Conservation (phyloP, 73 alveolate species). For the Paramecium biaurelia region DNA sequence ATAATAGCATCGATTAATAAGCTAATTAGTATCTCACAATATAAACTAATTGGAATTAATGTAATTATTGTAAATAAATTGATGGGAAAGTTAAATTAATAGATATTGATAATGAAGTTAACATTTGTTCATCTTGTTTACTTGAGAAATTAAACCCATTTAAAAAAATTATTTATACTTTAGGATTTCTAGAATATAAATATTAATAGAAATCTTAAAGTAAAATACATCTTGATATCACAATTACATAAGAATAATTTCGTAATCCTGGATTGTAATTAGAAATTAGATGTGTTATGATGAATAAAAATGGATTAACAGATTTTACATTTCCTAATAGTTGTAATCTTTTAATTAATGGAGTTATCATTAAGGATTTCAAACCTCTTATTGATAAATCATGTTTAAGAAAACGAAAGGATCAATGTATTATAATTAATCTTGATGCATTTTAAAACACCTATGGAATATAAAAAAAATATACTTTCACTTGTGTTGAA, state of each 20-base stretch:
- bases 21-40: background rate
- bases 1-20: background rate
- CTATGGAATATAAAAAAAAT: background rate
- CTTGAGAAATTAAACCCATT: constrained; percentile 26
- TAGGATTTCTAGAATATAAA: background rate
- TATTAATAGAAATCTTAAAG: background rate
- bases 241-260: background rate
- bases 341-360: background rate
- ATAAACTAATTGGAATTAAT: background rate
- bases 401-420: constrained; percentile 31
- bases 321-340: constrained; percentile 35
- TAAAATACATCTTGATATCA: background rate
- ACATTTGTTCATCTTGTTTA: background rate
- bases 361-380: background rate
- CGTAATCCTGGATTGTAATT: background rate
- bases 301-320: constrained; percentile 24
- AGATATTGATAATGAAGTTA: background rate
- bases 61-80: background rate
- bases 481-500: background rate
- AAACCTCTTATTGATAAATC: constrained; percentile 28
- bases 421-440: background rate
- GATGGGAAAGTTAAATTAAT: background rate
- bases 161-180: background rate
- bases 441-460: background rate
- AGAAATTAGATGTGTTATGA: constrained; percentile 17